Percentiles rank a stretch among this genome's conserved stretches.
phyloP scores from a whole-genome alignment of 1,284 basidiomycete species.

The Porogramme epimiltina region DNA sequence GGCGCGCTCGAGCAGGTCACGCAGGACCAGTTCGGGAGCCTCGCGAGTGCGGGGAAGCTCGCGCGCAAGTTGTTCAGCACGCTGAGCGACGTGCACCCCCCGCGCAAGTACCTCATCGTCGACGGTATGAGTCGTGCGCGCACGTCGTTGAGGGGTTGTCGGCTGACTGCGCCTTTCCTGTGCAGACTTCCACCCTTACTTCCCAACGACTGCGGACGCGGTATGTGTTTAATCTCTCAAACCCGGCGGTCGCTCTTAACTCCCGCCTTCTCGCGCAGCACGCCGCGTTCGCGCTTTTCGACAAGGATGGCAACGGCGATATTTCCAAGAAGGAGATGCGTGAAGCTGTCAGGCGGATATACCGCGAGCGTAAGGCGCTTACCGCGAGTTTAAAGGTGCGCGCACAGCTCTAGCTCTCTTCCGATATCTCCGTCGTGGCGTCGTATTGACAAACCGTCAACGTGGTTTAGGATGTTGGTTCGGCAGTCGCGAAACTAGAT shows the following conservation, averaged over 20 bases:
- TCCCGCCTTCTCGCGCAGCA: conserved; percentile 40
- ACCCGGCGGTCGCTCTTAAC: no score
- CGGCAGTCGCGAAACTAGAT: conserved; percentile 76
- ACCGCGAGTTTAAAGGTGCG: conserved; percentile 71
- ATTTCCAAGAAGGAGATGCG: conserved; percentile 83
- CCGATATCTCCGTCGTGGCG: neutral
- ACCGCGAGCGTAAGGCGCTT: conserved; percentile 76
- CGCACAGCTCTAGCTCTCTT: neutral
- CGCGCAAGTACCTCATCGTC: conserved; percentile 61
- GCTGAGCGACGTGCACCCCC: conserved; percentile 62
- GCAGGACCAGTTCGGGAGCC: conserved; percentile 53
- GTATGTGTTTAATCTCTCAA: conserved; percentile 38
- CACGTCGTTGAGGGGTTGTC: conserved; percentile 2
- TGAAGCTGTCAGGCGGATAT: conserved; percentile 82
- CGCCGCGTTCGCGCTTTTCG: conserved; percentile 76
- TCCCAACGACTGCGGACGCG: conserved; percentile 71
- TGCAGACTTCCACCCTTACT: conserved; percentile 77
- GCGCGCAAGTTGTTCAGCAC: conserved; percentile 76
- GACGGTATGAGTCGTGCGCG: conserved; percentile 46
- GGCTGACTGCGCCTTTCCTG: neutral
- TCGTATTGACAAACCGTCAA: neutral
- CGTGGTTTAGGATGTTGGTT: conserved; percentile 54
- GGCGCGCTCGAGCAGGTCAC: conserved; percentile 73
- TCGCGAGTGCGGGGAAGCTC: conserved; percentile 71
- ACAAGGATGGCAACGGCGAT: conserved; percentile 84